Base-by-base conservation (phyloP, 2,329 filamentous ascomycete genomes). In the Plenodomus biglobosus region DNA sequence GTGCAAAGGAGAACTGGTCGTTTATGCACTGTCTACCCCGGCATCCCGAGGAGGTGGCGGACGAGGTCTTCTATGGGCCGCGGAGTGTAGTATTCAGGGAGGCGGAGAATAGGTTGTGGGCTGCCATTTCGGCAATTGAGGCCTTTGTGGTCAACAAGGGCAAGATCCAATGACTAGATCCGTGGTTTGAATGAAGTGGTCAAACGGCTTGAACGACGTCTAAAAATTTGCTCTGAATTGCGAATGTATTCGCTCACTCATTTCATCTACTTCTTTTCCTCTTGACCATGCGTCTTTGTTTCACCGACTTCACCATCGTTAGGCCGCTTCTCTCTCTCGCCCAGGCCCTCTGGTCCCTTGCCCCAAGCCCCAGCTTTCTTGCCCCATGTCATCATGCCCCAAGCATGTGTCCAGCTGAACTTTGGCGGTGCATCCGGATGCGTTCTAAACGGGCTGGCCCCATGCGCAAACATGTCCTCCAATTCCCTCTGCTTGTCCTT, bases 11-110 rank as follows among this genome's bases (percentile, higher is more conserved):
- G 13, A 82, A 82, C 55, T 99, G 94, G 94, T 91, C 90, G 73
- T 99, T 99, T 72, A 96, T 99, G 94, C 94, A 99, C 77, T 99
- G 94, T 71, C 75, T 99, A 50, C 94, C 94, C 13, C 83, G 94
- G 54, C 92, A 99, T 69, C 83, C 83, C 0, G 92, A 99, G 72
- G 94, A 99, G 76, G 94, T 99, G 27, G 85, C 82, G 48, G 92
- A 99, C 65, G 91, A 94, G 66, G 92, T 99, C 1, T 97, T 99
- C 69, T 96, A 97, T 73, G 85, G 89, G 40, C 79, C 83, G 0
- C 82, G 87, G 64, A 95, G 89, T 34, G 77, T 99, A 20, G 94
- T 97, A 3, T 99, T 96, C 76, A 85, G 84, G 1, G 94, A 99
- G 74, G 94, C 90, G 0, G 92, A 97, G 76, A 99, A 99, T 69